phyloP scores from a whole-genome alignment of 179 eudicot genomes.

The Patellifolia procumbens region DNA sequence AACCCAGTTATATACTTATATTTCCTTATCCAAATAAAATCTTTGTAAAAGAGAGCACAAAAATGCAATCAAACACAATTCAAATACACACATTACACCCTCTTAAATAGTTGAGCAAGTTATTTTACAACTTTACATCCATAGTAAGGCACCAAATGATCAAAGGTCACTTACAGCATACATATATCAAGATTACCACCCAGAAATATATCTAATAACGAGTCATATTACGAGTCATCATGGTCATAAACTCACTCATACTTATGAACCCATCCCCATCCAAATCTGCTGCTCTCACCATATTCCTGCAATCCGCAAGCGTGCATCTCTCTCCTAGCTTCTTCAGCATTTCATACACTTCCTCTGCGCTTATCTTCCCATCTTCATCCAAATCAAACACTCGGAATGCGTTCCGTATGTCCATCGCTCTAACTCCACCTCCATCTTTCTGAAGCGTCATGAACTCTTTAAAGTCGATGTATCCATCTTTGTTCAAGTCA shows the following conservation, averaged over 20 bases:
- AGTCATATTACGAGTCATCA: conserved; percentile 64
- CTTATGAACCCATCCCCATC: conserved; percentile 75
- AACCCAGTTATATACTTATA: no score
- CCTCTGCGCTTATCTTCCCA: conserved; percentile 75
- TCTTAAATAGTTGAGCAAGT: not conserved
- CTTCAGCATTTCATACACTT: conserved; percentile 52
- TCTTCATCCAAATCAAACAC: conserved; percentile 69
- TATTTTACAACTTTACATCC: not conserved
- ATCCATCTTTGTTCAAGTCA: conserved; percentile 73
- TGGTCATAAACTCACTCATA: conserved; percentile 62
- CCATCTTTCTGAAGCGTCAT: conserved; percentile 63
- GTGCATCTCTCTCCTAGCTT: conserved; percentile 63
- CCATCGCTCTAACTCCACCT: conserved; percentile 64
- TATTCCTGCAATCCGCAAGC: conserved; percentile 55
- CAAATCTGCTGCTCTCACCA: conserved; percentile 70
- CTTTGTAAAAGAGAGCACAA: no score
- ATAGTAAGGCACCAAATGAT: not conserved
- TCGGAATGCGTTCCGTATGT: conserved; percentile 65
- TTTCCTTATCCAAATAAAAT: no score
- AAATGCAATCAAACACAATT: not conserved
- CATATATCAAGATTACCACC: not conserved
- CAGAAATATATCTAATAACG: conserved; percentile 17
- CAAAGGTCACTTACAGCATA: not conserved
- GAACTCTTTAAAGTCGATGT: conserved; percentile 73
- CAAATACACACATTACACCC: not conserved